Base-by-base conservation (phyloP, 768 basidiomycete species). In the Amanita inopinata region DNA sequence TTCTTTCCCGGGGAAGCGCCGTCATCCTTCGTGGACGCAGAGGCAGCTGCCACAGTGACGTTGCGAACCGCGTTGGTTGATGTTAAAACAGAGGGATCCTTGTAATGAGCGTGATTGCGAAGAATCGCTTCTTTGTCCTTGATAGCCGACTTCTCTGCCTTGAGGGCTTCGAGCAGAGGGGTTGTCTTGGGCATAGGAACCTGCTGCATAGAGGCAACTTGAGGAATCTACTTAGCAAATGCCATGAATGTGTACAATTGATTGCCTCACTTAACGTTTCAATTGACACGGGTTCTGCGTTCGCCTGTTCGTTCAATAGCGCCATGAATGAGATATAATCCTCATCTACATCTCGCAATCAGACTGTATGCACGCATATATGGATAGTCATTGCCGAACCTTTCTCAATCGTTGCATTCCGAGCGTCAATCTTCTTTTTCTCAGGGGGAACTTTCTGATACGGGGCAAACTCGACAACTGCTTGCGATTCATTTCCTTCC, bases 401-500 rank as follows among this genome's bases (percentile, higher is more conserved):
- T 64, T 86, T 79, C 51, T 93, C 90, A 42, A 99, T 94, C 0
- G 92, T 94, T 0, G 76, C 88, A 51, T 80, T 82, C 17, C 90
- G 69, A 25, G 73, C 73, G 53, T 99, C 94, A 0, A 59, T 57
- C 62, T 94, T 97, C 62, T 64, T 67, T 59, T 79, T 80, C 60
- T 83, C 78, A 0, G 72, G 55, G 0, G 92, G 88, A 8, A 83
- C 61, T 56, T 91, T 96, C 59, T 91, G 92, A 49, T 83, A 88
- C 3, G 92, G 90, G 0, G 96, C 86, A 54, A 86, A 97, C 61
- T 99, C 94, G 5, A 99, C 91, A 3, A 96, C 69, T 1, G 88
- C 92, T 37, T 82, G 71, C 2, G 79, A 87, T 56, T 94, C 89
- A 53, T 82, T 83, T 11, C 94, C 94, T 94, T 15, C n/a, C 1